Evolutionary conservation across 1,139 yeast genomes (phyloP).

Genomic region (Nakaseomyces bracarensis): DNA sequence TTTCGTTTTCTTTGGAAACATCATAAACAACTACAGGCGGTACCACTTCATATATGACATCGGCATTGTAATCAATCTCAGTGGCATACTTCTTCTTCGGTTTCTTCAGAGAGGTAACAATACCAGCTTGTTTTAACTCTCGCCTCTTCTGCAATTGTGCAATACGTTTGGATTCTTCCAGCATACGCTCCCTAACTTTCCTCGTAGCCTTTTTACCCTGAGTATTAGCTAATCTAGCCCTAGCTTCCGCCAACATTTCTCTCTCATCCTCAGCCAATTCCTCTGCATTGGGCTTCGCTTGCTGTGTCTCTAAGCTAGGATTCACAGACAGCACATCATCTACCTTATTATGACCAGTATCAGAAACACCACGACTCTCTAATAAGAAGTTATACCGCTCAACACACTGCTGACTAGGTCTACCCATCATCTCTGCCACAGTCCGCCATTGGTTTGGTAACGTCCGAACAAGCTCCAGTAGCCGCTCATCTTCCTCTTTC

Average conservation of each 20-base stretch:
- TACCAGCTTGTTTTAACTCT: constrained; percentile 81
- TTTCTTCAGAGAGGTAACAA: constrained; percentile 41
- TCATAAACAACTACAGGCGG: constrained; percentile 69
- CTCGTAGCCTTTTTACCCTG: constrained; percentile 94
- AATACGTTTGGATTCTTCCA: constrained; percentile 63
- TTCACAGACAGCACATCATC: constrained; percentile 50
- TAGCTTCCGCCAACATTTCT: constrained; percentile 91
- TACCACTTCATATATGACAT: constrained; percentile 69
- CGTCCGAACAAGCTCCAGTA: constrained; percentile 56
- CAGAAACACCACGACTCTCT: constrained; percentile 39
- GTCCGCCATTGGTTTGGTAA: constrained; percentile 95
- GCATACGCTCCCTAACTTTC: constrained; percentile 76
- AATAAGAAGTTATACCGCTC: constrained; percentile 74
- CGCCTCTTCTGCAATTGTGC: constrained; percentile 75
- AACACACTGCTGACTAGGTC: constrained; percentile 85
- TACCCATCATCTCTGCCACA: constrained; percentile 67
- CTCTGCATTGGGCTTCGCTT: constrained; percentile 73
- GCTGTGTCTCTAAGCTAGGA: constrained; percentile 55
- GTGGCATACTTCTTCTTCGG: constrained; percentile 46
- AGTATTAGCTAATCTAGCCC: constrained; percentile 84
- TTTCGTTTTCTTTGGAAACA: constrained; percentile 46
- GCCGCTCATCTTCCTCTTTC: constrained; percentile 64
- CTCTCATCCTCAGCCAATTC: constrained; percentile 81
- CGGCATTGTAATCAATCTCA: constrained; percentile 75
- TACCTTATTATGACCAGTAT: constrained; percentile 46